Percentiles rank a stretch among this genome's conserved stretches.
Conservation (phyloP, 2,329 filamentous ascomycete species). For the Fusarium sp. region DNA sequence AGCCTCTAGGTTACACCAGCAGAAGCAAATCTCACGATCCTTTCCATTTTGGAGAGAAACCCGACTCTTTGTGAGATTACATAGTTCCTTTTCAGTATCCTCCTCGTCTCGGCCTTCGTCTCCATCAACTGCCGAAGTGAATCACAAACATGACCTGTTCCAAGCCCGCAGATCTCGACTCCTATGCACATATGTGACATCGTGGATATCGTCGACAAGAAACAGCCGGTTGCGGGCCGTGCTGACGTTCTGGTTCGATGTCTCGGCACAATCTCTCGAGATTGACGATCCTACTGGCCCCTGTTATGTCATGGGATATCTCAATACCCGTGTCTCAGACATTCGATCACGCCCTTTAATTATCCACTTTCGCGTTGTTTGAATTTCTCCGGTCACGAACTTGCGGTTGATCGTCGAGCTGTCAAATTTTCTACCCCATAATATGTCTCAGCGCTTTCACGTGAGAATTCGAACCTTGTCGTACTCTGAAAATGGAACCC, state of each 20-base stretch:
- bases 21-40: neutral
- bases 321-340: neutral
- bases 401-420: neutral
- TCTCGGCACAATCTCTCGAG: neutral
- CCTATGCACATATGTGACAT: neutral
- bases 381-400: neutral
- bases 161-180: neutral
- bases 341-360: neutral
- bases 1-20: neutral
- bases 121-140: neutral
- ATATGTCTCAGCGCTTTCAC: neutral
- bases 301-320: neutral
- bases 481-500: conserved; percentile 5
- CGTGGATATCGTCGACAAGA: neutral
- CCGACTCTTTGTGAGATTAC: neutral
- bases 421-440: neutral
- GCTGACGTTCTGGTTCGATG: neutral
- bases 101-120: neutral
- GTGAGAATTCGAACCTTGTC: neutral
- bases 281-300: neutral
- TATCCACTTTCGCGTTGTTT: neutral
- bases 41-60: neutral
- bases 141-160: neutral
- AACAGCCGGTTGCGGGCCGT: neutral
- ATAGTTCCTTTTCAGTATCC: neutral